Evolutionary conservation across 805 yeast genomes (phyloP).

Genomic region (Sporopachydermia lactativora): DNA sequence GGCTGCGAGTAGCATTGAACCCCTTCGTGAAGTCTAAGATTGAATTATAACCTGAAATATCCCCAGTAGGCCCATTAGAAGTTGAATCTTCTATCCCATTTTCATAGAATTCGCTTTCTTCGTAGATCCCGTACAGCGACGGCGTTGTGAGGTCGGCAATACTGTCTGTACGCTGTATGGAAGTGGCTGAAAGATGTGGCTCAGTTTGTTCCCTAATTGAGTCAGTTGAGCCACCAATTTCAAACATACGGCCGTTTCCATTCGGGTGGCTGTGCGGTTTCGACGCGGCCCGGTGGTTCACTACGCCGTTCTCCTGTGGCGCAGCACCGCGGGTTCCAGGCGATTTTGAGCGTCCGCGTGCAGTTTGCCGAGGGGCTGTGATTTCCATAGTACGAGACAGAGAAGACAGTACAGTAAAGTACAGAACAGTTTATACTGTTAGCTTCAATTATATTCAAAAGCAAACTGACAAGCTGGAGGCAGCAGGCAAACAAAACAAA

Average conservation of each 20-base stretch:
- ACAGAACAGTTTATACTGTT: too few relatives aligned
- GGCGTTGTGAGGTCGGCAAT: conserved; percentile 29
- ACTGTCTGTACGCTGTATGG: conserved; percentile 12
- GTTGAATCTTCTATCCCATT: too few relatives aligned
- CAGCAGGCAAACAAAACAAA: too few relatives aligned
- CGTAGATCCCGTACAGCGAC: conserved; percentile 29
- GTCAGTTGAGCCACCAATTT: conserved; percentile 13
- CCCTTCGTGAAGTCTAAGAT: background rate
- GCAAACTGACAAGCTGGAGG: too few relatives aligned
- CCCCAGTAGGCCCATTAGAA: background rate
- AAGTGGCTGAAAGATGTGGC: conserved; percentile 4
- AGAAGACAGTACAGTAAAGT: too few relatives aligned
- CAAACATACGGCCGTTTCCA: background rate
- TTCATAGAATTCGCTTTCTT: conserved; percentile 9
- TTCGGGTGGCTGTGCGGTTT: background rate
- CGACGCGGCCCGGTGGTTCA: background rate
- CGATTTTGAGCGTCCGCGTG: background rate
- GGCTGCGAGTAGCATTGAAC: background rate
- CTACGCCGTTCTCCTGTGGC: background rate
- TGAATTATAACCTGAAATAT: background rate
- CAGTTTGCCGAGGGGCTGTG: background rate
- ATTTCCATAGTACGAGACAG: too few relatives aligned
- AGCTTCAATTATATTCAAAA: too few relatives aligned
- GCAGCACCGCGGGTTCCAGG: background rate
- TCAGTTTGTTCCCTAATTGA: conserved; percentile 7